Evolutionary conservation across 179 eudicot genomes (phyloP).

Genomic region (Carnegiea gigantea): DNA sequence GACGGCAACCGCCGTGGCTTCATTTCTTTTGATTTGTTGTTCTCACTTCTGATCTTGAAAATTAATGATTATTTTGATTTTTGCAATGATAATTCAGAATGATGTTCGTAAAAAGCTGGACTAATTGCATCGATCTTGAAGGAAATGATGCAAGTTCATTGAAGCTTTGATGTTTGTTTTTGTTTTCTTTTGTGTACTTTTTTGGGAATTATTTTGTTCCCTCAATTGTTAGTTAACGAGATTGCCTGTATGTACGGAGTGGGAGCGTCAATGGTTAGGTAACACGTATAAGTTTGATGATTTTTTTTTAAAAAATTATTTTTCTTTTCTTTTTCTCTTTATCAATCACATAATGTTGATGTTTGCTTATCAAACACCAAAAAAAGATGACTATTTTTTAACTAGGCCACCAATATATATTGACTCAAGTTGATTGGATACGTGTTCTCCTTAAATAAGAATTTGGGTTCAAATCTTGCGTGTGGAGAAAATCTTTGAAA

Average conservation of each 20-base stretch:
- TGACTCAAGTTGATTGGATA: no score
- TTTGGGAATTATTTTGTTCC: background rate
- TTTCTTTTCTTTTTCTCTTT: background rate
- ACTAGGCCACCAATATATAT: no score
- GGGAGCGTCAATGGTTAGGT: constrained; percentile 25
- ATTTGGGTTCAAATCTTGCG: no score
- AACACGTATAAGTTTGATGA: constrained; percentile 12
- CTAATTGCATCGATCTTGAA: background rate
- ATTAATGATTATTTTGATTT: background rate
- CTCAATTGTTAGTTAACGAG: constrained; percentile 16
- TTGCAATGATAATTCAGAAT: background rate
- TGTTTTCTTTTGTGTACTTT: background rate
- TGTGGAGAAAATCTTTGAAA: no score
- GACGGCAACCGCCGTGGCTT: constrained; percentile 23
- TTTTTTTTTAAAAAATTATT: background rate
- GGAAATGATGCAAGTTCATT: background rate
- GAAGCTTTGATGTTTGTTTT: background rate
- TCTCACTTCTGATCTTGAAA: background rate
- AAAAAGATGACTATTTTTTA: no score
- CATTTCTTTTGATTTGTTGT: constrained; percentile 4
- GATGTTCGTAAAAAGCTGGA: background rate
- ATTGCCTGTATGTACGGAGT: constrained; percentile 28
- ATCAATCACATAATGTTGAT: background rate
- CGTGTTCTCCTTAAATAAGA: no score
- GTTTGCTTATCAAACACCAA: background rate